These are phyloP conservation scores for Globisporangium solare DNA, from an alignment of 352 stramenopile species.

Conservation along the genomic window DNA sequence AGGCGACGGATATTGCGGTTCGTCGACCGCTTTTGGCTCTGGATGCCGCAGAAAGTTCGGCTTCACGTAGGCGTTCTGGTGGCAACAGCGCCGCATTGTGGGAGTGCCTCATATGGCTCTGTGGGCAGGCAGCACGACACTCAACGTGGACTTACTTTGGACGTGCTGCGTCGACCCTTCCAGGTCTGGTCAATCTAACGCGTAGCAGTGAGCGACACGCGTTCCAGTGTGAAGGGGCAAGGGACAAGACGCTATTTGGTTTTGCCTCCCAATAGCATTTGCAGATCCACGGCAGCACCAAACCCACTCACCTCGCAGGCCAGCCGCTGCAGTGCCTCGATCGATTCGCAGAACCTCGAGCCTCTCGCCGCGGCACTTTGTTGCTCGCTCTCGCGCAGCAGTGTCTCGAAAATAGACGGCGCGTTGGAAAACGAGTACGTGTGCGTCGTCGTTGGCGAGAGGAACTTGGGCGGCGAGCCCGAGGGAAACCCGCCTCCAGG, in stretches of 20 bases:
- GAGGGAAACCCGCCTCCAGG: no score
- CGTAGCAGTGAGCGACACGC: slow-evolving; percentile 1
- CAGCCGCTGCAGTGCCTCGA: slow-evolving; percentile 34
- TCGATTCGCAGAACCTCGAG: slow-evolving; percentile 31
- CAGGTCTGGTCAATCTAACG: slow-evolving; percentile 15
- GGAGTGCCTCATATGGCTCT: no score
- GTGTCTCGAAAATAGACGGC: slow-evolving; percentile 45
- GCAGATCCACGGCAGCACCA: slow-evolving; percentile 3
- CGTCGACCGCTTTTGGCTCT: slow-evolving; percentile 5
- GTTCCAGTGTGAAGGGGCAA: slow-evolving; percentile 9
- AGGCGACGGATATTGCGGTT: background rate
- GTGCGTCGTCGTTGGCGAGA: slow-evolving; percentile 6
- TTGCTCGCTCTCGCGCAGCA: slow-evolving; percentile 29
- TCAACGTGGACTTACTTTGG: slow-evolving; percentile 11
- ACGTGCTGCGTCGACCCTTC: slow-evolving; percentile 14
- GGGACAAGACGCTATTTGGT: slow-evolving; percentile 1
- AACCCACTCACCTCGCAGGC: slow-evolving; percentile 24
- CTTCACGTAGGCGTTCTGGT: slow-evolving; percentile 24
- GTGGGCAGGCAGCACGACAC: background rate
- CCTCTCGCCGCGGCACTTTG: slow-evolving; percentile 20
- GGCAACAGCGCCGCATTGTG: background rate
- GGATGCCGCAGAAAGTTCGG: slow-evolving; percentile 29
- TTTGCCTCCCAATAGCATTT: slow-evolving; percentile 7
- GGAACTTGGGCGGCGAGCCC: slow-evolving; percentile 11
- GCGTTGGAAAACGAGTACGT: slow-evolving; percentile 15